A percentile compares a stretch with the other conserved stretches of the same genome.
Conservation (phyloP, 1,284 basidiomycete genomes). For the Ceratobasidium sp. region DNA sequence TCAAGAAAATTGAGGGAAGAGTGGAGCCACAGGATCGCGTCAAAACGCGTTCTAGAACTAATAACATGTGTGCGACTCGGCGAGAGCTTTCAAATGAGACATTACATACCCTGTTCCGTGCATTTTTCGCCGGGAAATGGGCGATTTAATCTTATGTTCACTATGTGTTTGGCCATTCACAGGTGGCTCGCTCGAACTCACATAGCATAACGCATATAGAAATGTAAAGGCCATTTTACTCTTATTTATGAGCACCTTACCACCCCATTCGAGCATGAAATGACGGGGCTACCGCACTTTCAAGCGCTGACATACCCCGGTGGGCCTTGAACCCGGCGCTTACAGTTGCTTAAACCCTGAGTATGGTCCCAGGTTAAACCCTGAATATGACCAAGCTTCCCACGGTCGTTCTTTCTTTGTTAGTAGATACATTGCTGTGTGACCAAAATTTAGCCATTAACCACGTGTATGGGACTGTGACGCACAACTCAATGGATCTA, state of each 20-base stretch:
- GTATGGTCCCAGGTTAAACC: neutral
- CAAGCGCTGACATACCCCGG: neutral
- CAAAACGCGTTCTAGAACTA: neutral
- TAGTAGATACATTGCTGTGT: neutral
- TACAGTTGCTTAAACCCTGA: neutral
- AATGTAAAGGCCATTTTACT: neutral
- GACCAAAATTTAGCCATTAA: too few relatives aligned
- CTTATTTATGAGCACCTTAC: neutral
- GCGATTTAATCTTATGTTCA: too few relatives aligned
- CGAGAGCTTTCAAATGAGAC: neutral
- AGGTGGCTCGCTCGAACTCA: neutral
- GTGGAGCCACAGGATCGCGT: neutral
- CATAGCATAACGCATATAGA: neutral
- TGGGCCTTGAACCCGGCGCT: neutral
- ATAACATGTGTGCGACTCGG: neutral
- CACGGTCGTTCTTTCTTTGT: neutral
- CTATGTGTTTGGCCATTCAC: neutral
- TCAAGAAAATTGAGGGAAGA: too few relatives aligned
- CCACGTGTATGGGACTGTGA: too few relatives aligned
- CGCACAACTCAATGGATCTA: too few relatives aligned
- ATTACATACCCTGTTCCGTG: neutral
- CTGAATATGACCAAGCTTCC: neutral
- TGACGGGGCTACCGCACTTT: neutral
- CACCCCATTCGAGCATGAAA: neutral
- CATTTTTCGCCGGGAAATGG: too few relatives aligned